A percentile compares a stretch with the other conserved stretches of the same genome.
These are phyloP conservation scores for Funneliformis caledonium DNA, from an alignment of 371 early-diverging fungal species.

Conservation along the genomic window DNA sequence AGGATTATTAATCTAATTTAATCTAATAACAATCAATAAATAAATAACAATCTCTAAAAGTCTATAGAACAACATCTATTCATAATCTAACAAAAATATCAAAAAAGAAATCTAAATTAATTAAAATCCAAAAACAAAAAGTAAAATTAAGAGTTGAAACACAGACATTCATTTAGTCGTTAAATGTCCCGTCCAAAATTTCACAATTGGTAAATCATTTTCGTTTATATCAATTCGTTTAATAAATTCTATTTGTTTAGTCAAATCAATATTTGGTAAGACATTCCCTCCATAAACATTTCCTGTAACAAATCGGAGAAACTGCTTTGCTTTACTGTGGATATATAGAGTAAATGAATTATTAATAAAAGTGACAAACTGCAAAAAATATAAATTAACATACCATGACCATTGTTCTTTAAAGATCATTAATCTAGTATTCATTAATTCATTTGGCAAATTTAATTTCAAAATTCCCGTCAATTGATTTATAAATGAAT, in stretches of 20 bases:
- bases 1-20: no score
- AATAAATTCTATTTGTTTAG: conserved; percentile 31
- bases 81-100: no score
- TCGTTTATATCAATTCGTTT: conserved; percentile 27
- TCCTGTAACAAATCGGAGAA: not conserved
- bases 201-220: conserved; percentile 34
- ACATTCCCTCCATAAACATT: not conserved
- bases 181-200: conserved; percentile 12
- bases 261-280: not conserved
- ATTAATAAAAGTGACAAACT: not conserved
- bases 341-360: not conserved
- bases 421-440: conserved; percentile 30
- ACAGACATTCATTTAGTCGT: no score
- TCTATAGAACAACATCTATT: no score
- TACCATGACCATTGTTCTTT: conserved; percentile 40
- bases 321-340: conserved; percentile 35
- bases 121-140: no score
- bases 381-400: not conserved
- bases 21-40: no score
- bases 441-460: conserved; percentile 22
- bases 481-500: conserved; percentile 32
- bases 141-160: no score
- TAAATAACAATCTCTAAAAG: no score
- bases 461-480: conserved; percentile 20
- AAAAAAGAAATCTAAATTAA: no score